Conservation (phyloP, 306 rosid genomes). For the Cucumis hystrix region DNA sequence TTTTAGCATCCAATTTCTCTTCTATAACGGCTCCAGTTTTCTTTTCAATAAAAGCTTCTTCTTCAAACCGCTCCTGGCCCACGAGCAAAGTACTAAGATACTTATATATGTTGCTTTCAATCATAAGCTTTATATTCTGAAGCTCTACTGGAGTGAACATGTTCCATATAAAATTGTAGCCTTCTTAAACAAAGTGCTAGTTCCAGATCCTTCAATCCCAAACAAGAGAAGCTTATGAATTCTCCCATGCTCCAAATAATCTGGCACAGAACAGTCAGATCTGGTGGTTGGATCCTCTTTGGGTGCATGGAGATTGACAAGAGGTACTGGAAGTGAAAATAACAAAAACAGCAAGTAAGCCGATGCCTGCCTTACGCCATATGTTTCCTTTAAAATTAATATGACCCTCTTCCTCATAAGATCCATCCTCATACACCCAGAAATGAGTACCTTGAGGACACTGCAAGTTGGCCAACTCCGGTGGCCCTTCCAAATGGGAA, state of each 20-base stretch:
- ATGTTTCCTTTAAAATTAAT: conserved; percentile 84
- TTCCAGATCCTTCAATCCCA: conserved; percentile 86
- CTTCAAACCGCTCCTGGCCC: conserved; percentile 87
- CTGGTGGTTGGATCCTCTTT: conserved; percentile 34
- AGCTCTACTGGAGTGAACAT: conserved; percentile 58
- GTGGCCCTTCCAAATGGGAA: too few species aligned
- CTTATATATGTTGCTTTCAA: conserved; percentile 86
- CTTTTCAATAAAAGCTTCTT: conserved; percentile 46
- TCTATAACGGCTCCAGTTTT: conserved; percentile 12
- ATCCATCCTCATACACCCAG: conserved; percentile 92
- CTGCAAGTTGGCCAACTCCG: conserved; percentile 73
- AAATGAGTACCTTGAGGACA: conserved; percentile 90
- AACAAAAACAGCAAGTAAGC: conserved; percentile 70
- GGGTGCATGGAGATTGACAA: conserved; percentile 40
- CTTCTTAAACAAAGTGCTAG: conserved; percentile 86
- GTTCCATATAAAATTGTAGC: conserved; percentile 64
- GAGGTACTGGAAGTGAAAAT: conserved; percentile 71
- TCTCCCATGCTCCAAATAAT: conserved; percentile 60
- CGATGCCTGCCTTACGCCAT: conserved; percentile 98
- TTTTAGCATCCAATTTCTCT: conserved; percentile 28
- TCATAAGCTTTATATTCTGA: conserved; percentile 69
- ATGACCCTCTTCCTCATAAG: conserved; percentile 96
- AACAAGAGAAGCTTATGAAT: conserved; percentile 73
- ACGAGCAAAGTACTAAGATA: conserved; percentile 76
- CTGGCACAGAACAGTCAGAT: conserved; percentile 60